phyloP scores from a whole-genome alignment of 345 rosid genomes.

The Citrus mangshanensis region DNA sequence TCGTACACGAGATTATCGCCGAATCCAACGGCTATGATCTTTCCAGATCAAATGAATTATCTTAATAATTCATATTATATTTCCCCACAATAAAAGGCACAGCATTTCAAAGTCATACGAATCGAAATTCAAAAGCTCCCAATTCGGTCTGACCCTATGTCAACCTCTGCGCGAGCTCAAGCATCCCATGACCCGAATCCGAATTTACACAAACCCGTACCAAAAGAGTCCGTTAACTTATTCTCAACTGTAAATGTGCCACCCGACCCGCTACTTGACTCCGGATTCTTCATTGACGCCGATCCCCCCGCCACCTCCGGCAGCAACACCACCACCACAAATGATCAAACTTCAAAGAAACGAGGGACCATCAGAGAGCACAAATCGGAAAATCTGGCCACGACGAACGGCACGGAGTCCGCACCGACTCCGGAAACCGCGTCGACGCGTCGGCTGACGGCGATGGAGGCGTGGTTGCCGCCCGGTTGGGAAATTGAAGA shows the following conservation, averaged over 20 bases:
- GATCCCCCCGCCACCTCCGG: not conserved
- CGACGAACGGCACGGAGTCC: constrained; percentile 19
- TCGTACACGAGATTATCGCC: too few species aligned
- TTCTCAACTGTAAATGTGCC: constrained; percentile 21
- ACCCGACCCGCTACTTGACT: constrained; percentile 42
- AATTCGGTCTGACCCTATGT: not conserved
- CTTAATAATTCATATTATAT: not conserved
- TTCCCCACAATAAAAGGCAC: not conserved
- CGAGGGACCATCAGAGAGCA: not conserved
- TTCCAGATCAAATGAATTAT: not conserved
- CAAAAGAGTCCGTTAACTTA: constrained; percentile 10
- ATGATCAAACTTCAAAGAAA: constrained; percentile 18
- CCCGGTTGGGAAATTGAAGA: constrained; percentile 77
- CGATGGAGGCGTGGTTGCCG: constrained; percentile 52
- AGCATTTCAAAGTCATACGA: not conserved
- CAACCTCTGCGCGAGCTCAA: not conserved
- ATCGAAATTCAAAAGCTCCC: not conserved
- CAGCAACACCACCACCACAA: not conserved
- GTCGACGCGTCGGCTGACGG: constrained; percentile 19
- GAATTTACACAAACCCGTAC: not conserved
- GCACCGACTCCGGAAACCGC: constrained; percentile 16
- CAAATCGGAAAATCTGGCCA: not conserved
- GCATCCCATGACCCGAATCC: not conserved
- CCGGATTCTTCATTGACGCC: constrained; percentile 42
- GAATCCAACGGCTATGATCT: not conserved